Conservation (phyloP, 805 yeast genomes). For the Candida parachauliodes region DNA sequence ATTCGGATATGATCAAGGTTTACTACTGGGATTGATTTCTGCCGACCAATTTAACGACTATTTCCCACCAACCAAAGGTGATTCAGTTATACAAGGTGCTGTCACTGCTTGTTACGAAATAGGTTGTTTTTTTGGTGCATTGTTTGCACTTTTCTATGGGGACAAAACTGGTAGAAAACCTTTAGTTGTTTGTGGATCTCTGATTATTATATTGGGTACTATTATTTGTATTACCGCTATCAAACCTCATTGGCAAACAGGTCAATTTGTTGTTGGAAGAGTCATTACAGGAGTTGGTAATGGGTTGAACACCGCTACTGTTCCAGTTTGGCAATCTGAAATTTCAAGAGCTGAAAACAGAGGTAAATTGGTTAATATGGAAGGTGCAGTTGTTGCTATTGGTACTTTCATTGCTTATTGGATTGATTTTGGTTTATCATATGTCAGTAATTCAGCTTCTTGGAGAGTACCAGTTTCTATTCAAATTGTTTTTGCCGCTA, state of each 20-base stretch:
- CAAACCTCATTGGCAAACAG: slow-evolving; percentile 49
- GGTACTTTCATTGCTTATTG: slow-evolving; percentile 69
- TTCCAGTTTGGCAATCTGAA: slow-evolving; percentile 47
- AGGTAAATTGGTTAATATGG: slow-evolving; percentile 39
- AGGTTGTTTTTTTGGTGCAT: slow-evolving; percentile 52
- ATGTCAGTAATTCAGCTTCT: slow-evolving; percentile 43
- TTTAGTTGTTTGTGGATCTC: slow-evolving; percentile 32
- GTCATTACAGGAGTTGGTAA: slow-evolving; percentile 46
- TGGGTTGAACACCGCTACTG: slow-evolving; percentile 41
- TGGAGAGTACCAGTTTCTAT: slow-evolving; percentile 50
- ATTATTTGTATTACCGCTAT: slow-evolving; percentile 34
- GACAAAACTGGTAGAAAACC: slow-evolving; percentile 43
- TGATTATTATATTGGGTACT: slow-evolving; percentile 41
- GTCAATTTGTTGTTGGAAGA: slow-evolving; percentile 65
- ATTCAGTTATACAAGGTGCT: slow-evolving; percentile 58
- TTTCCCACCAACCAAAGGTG: slow-evolving; percentile 34
- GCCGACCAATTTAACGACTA: slow-evolving; percentile 34
- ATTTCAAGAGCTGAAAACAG: slow-evolving; percentile 42
- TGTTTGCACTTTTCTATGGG: slow-evolving; percentile 37
- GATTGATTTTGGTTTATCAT: slow-evolving; percentile 64
- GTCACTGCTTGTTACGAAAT: slow-evolving; percentile 65
- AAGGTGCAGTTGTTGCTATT: slow-evolving; percentile 57
- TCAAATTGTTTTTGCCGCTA: slow-evolving; percentile 58
- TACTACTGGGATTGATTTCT: slow-evolving; percentile 41
- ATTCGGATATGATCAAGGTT: slow-evolving; percentile 39